phyloP scores from a whole-genome alignment of 2,329 filamentous ascomycete species.

The Orbilia quercus region DNA sequence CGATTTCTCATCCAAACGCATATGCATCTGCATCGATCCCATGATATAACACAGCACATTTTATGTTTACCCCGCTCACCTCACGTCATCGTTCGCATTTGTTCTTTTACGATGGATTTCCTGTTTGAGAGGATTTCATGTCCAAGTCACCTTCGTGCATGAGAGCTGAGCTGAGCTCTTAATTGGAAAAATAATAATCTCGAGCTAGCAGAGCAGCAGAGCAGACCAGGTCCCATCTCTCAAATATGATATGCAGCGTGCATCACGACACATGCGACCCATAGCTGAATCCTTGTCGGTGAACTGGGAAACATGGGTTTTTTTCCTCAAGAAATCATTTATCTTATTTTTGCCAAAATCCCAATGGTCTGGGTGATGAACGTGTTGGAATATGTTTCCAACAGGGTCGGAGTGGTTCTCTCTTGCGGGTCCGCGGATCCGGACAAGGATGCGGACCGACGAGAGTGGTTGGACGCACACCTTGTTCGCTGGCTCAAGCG shows the following conservation, averaged over 20 bases:
- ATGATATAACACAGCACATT: conserved; percentile 2
- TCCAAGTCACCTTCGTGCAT: conserved; percentile 32
- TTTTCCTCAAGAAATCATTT: no score
- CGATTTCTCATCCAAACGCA: conserved; percentile 9
- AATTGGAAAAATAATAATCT: no score
- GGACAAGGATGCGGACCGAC: conserved; percentile 23
- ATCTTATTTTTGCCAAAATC: neutral
- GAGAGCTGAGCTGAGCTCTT: conserved; percentile 35
- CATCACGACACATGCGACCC: conserved; percentile 15
- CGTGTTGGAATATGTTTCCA: conserved; percentile 1
- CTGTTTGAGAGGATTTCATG: conserved; percentile 22
- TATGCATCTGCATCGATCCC: conserved; percentile 14
- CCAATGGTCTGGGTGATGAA: neutral
- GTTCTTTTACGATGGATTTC: conserved; percentile 18
- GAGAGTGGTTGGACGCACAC: conserved; percentile 6
- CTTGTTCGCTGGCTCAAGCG: conserved; percentile 5
- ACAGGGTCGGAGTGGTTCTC: neutral
- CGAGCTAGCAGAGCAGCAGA: no score
- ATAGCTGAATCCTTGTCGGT: neutral
- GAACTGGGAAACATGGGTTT: neutral
- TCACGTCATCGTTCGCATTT: neutral
- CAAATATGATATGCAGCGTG: conserved; percentile 7
- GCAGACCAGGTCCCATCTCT: no score
- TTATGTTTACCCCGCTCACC: conserved; percentile 3
- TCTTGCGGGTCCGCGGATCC: conserved; percentile 27